Conservation (phyloP, 768 basidiomycete species). For the Termitomyces sp. region DNA sequence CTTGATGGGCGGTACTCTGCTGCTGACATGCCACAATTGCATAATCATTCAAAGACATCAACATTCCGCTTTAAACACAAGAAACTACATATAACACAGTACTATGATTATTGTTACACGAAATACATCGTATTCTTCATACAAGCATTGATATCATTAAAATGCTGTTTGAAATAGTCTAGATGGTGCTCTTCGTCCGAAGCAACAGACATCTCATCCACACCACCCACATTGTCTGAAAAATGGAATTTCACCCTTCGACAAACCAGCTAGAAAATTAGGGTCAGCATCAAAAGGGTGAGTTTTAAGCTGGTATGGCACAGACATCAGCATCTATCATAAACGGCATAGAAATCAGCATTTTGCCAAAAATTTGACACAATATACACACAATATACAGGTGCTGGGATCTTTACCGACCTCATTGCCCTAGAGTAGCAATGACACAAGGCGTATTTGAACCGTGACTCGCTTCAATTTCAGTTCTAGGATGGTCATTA, state of each 20-base stretch:
- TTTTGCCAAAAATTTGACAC: neutral
- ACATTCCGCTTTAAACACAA: too few species aligned
- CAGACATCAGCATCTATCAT: constrained; percentile 50
- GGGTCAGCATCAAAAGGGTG: neutral
- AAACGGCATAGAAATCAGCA: neutral
- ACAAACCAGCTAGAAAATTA: constrained; percentile 41
- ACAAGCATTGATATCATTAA: constrained; percentile 21
- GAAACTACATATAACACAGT: neutral
- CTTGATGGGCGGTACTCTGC: neutral
- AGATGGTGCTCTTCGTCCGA: constrained; percentile 20
- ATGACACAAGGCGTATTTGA: constrained; percentile 48
- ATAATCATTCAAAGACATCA: constrained; percentile 8
- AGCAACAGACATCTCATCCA: constrained; percentile 30
- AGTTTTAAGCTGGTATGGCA: constrained; percentile 1
- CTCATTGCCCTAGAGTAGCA: constrained; percentile 65
- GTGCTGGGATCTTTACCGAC: constrained; percentile 70
- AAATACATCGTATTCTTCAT: constrained; percentile 25
- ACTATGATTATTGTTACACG: constrained; percentile 12
- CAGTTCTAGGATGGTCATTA: constrained; percentile 9
- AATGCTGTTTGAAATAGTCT: constrained; percentile 27
- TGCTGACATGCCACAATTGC: constrained; percentile 4
- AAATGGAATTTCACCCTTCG: constrained; percentile 49
- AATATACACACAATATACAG: constrained; percentile 54
- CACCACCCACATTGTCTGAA: constrained; percentile 24
- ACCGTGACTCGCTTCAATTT: neutral